Evolutionary conservation across 176 grass and related monocot genomes (phyloP), one percentile per base, ranked within the genome.

Genomic region (Avena eriantha): DNA sequence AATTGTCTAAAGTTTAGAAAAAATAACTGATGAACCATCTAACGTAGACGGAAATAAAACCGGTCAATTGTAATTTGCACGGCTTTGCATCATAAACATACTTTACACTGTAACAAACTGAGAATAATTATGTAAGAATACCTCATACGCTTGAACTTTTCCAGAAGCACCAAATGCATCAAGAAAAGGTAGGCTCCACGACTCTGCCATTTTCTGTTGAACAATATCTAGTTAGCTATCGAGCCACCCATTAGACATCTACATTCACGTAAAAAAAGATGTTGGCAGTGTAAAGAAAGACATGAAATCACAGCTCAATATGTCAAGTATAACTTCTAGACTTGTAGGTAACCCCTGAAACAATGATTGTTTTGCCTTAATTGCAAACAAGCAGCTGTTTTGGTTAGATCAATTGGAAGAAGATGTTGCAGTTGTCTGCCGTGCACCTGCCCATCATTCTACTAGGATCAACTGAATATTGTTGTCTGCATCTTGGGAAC

Each of bases 201-300:
- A 90, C 49, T 95, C 93, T 63, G 22, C 80, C 93, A 95, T 95
- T 88, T 76, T 89, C 93, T 95, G 81, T 81, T 68, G 17, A 84
- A 16, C 16, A 65, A 68, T 11, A 60, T 49, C 18, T 54, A 79
- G 45, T 90, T 71, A 90, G 43, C 12, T 31, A 77, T 36, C 69
- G 24, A 77, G 1, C 53, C 13, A 77, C 16, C 58, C 14, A 67
- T 22, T 83, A 23, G 64, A 72, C 23, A 80, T 45, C 68, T 63
- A 46, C 26, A 50, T 58, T 48, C 14, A 23, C 54, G 29, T 82
- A 12, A 61, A 69, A 68, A 76, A 17, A 53, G 24, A 17, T 82
- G 68, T 31, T 50, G 58, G 0, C 3, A 41, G 21, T 65, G 48
- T 71, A 76, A 34, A 83, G 21, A 35, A 35, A 22, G n/a, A 19